These are phyloP conservation scores for Phialocephala sp. DNA, from an alignment of 2,329 filamentous ascomycete species.

Conservation along the genomic window DNA sequence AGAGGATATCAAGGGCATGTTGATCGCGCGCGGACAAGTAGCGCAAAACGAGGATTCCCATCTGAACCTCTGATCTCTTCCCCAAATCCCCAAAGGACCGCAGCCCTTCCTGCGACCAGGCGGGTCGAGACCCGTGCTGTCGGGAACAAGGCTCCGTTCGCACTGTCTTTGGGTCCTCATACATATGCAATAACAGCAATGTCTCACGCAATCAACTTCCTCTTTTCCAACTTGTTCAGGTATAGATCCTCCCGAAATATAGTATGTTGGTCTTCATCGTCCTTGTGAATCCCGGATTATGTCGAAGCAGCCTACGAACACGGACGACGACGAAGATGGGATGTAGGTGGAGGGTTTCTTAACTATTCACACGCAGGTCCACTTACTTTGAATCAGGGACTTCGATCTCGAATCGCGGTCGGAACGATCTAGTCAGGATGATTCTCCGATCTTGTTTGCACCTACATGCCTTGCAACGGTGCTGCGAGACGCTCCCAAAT, in stretches of 20 bases:
- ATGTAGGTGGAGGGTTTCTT: constrained; percentile 26
- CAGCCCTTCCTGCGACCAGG: neutral
- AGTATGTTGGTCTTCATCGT: neutral
- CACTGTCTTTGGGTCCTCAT: constrained; percentile 8
- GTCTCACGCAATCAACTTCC: neutral
- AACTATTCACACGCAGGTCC: neutral
- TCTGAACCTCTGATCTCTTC: neutral
- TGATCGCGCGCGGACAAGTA: neutral
- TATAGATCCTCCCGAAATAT: neutral
- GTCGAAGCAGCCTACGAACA: constrained; percentile 21
- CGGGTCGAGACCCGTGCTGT: constrained; percentile 1
- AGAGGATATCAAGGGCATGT: neutral
- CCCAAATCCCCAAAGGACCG: neutral
- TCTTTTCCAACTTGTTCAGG: neutral
- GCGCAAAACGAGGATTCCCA: neutral
- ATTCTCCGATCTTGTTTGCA: neutral
- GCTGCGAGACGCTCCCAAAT: constrained; percentile 45
- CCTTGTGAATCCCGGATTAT: constrained; percentile 16
- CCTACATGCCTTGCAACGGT: constrained; percentile 27
- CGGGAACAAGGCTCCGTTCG: constrained; percentile 3
- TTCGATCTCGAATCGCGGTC: constrained; percentile 20
- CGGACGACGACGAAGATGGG: constrained; percentile 24
- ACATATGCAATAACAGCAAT: constrained; percentile 6
- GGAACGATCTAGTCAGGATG: neutral
- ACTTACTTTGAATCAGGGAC: constrained; percentile 22